phyloP scores from a whole-genome alignment of 2,329 filamentous ascomycete species.

The Pleomassaria siparia region DNA sequence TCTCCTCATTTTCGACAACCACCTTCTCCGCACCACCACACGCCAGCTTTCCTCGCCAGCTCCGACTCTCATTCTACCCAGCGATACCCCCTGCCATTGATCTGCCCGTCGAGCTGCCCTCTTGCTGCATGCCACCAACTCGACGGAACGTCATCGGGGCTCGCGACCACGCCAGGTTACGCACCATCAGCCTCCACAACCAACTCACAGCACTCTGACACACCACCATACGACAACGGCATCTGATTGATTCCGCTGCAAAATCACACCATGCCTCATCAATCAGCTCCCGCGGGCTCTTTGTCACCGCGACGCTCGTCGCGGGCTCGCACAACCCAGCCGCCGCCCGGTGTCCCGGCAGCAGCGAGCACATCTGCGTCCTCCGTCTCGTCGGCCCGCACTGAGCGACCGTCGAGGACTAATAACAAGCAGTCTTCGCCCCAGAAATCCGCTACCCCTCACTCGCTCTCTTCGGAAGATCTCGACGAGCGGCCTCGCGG shows the following conservation, averaged over 20 bases:
- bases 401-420: conserved; percentile 72
- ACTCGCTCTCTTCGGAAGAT: conserved; percentile 70
- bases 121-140: background rate
- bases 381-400: conserved; percentile 68
- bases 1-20: conserved; percentile 37
- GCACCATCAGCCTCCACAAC: background rate
- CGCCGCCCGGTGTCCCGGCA: conserved; percentile 62
- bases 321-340: conserved; percentile 79
- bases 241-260: conserved; percentile 6
- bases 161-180: conserved; percentile 1
- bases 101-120: conserved; percentile 4
- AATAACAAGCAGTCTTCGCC: conserved; percentile 73
- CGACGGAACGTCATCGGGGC: background rate
- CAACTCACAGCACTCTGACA: background rate
- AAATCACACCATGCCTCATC: background rate
- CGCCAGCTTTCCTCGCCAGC: conserved; percentile 16
- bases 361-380: conserved; percentile 79
- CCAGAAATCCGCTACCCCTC: conserved; percentile 73
- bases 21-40: conserved; percentile 25
- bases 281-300: conserved; percentile 15
- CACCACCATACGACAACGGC: background rate
- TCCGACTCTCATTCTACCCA: conserved; percentile 14
- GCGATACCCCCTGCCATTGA: conserved; percentile 12
- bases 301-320: conserved; percentile 85
- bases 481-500: conserved; percentile 58